These are phyloP conservation scores for Lactarius evosmus DNA, from an alignment of 768 basidiomycete species.

Conservation along the genomic window DNA sequence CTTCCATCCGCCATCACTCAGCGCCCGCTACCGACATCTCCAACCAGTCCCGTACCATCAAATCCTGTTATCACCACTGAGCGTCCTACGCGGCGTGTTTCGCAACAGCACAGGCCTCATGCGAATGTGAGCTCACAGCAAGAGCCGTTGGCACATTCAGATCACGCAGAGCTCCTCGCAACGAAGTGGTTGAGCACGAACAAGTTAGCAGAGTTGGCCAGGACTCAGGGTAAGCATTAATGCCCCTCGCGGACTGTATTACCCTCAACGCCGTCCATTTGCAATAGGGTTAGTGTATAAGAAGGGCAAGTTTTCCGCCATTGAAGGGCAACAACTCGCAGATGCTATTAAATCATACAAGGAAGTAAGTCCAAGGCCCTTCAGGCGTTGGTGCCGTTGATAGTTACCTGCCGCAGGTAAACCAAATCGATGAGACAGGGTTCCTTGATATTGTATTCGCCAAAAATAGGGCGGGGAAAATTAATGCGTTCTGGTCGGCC, in stretches of 20 bases:
- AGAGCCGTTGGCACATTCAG: constrained; percentile 44
- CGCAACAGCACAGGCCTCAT: constrained; percentile 10
- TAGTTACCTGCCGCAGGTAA: constrained; percentile 39
- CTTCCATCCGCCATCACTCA: constrained; percentile 20
- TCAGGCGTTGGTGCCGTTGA: constrained; percentile 1
- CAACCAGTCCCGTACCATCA: constrained; percentile 3
- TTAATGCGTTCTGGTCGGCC: constrained; percentile 74
- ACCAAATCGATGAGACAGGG: constrained; percentile 52
- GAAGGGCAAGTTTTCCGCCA: constrained; percentile 83
- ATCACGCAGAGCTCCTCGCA: constrained; percentile 66
- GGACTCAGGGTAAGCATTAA: constrained; percentile 53
- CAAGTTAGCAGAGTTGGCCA: constrained; percentile 66
- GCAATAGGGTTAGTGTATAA: constrained; percentile 73
- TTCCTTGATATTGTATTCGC: constrained; percentile 66
- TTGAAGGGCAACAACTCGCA: constrained; percentile 65
- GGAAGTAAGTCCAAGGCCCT: constrained; percentile 41
- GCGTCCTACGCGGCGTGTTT: background rate
- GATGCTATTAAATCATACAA: constrained; percentile 63
- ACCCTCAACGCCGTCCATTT: constrained; percentile 10
- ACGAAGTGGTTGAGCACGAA: constrained; percentile 75
- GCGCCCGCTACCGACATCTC: background rate
- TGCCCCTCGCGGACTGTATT: background rate
- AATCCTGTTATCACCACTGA: background rate
- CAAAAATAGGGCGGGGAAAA: constrained; percentile 52
- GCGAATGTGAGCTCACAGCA: background rate